Base-by-base conservation (phyloP, 192 early-diverging fungal genomes). In the Linnemannia hyalina region DNA sequence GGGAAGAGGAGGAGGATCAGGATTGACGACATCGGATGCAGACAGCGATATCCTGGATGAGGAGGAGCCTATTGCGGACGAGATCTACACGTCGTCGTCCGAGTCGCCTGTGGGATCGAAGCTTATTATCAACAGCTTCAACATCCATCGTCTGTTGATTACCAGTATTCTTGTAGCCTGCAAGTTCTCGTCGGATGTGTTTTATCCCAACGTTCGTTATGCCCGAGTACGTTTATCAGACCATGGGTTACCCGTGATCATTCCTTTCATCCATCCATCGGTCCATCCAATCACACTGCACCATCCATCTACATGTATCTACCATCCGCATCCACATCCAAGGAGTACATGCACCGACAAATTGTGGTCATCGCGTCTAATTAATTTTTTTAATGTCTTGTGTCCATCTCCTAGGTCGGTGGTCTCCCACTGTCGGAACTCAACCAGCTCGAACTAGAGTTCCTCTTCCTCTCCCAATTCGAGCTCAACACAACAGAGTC, bases 171-270 rank as follows among this genome's bases (percentile, higher is more conserved):
- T 94, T 32, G 91, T 95, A 10, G 95, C 95, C 7, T 92, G 92
- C 73, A 96, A 96, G 82, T 95, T 95, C 68, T 91, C 90, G 52
- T 95, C 94, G 0, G 95, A 96, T 85, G 89, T 95, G 8, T 95
- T 94, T 77, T 94, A 93, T 81, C 91, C 92, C 42, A 96, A 95
- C 77, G 86, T 92, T 7, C 93, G 93, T 52, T 96, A 96, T 88
- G 92, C 95, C 6, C 91, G 91, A 75, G 91, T 92, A 89, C 75
- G 83, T 77, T 20, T 13, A 36, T 42, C 46, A 6, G 16, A 41
- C 57, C 60, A 11, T 44, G 11, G 41, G 29, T 3, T 32, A 65
- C 49, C 22, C 11, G 29, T 52, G 49, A 52, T 18, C 49, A 46
- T 46, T 44, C 13, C n/a, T 75, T 74, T 41, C 73, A 83, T 78